Percentiles rank a stretch among this genome's conserved stretches.
These are phyloP conservation scores for Rhizoclosmatium sp. DNA, from an alignment of 192 early-diverging fungal species.

Conservation along the genomic window DNA sequence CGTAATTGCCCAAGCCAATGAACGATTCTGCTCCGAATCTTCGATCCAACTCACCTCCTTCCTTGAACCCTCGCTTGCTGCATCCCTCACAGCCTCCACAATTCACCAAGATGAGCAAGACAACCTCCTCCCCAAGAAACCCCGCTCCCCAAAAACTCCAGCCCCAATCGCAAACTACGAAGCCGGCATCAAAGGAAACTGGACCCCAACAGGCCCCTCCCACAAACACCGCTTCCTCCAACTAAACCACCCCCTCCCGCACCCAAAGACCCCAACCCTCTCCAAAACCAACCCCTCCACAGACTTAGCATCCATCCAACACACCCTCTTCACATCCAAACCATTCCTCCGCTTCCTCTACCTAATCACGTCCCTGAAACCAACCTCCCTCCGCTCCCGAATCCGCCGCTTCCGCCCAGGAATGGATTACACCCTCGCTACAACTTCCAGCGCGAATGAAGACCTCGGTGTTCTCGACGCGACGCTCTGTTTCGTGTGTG, in stretches of 20 bases:
- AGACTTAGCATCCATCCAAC: constrained; percentile 49
- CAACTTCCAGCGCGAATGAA: constrained; percentile 39
- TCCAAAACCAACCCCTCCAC: constrained; percentile 26
- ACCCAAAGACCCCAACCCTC: constrained; percentile 4
- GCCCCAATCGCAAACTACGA: constrained; percentile 59
- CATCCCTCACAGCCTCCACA: constrained; percentile 46
- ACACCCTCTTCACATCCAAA: constrained; percentile 57
- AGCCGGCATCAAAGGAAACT: constrained; percentile 60
- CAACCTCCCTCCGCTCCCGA: constrained; percentile 54
- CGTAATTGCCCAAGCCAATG: constrained; percentile 62
- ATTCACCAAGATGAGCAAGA: constrained; percentile 58
- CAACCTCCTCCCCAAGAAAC: constrained; percentile 37
- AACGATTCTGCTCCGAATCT: constrained; percentile 72
- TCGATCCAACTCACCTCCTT: constrained; percentile 72
- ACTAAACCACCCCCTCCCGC: constrained; percentile 41
- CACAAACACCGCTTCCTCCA: constrained; percentile 70
- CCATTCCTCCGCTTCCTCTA: constrained; percentile 71
- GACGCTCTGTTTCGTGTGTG: constrained; percentile 61
- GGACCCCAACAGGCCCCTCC: constrained; percentile 70
- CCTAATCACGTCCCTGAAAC: constrained; percentile 60
- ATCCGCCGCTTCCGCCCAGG: constrained; percentile 81
- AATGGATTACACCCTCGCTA: constrained; percentile 82
- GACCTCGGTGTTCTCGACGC: constrained; percentile 64
- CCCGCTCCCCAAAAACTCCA: not conserved
- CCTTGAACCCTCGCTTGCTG: constrained; percentile 56